Percentiles rank a stretch among this genome's conserved stretches.
Evolutionary conservation across 805 yeast species (phyloP).

Genomic region (Yarrowia divulgata): DNA sequence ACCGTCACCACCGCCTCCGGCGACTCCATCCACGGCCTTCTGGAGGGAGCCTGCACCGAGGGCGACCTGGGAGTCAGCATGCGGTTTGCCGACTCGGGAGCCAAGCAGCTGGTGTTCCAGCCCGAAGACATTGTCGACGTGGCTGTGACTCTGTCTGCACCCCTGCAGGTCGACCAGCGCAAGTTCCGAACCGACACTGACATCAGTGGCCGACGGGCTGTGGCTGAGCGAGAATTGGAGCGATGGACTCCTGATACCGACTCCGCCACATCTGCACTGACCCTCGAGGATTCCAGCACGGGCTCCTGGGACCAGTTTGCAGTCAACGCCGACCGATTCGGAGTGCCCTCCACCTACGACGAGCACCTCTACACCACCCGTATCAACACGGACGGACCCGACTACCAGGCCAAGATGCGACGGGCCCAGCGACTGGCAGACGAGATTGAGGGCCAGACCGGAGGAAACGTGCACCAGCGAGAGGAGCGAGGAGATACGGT

Average conservation of each 20-base stretch:
- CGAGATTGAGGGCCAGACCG: conserved; percentile 77
- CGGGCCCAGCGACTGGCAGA: conserved; percentile 81
- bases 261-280: conserved; percentile 44
- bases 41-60: conserved; percentile 56
- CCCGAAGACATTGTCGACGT: conserved; percentile 51
- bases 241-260: conserved; percentile 81
- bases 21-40: conserved; percentile 62
- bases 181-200: conserved; percentile 84
- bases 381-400: conserved; percentile 73
- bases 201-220: conserved; percentile 60
- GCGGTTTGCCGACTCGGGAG: conserved; percentile 57
- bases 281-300: conserved; percentile 51
- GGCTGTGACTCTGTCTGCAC: conserved; percentile 24
- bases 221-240: conserved; percentile 75
- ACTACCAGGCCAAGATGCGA: conserved; percentile 66
- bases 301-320: conserved; percentile 90
- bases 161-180: conserved; percentile 29
- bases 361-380: conserved; percentile 88
- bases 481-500: conserved; percentile 84
- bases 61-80: conserved; percentile 65
- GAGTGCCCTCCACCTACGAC: conserved; percentile 82
- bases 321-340: conserved; percentile 87
- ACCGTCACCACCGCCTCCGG: conserved; percentile 70
- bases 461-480: conserved; percentile 80
- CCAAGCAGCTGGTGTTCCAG: conserved; percentile 56